A percentile compares a stretch with the other conserved stretches of the same genome.
Evolutionary conservation across 345 rosid species (phyloP).

Genomic region (Murraya paniculata): DNA sequence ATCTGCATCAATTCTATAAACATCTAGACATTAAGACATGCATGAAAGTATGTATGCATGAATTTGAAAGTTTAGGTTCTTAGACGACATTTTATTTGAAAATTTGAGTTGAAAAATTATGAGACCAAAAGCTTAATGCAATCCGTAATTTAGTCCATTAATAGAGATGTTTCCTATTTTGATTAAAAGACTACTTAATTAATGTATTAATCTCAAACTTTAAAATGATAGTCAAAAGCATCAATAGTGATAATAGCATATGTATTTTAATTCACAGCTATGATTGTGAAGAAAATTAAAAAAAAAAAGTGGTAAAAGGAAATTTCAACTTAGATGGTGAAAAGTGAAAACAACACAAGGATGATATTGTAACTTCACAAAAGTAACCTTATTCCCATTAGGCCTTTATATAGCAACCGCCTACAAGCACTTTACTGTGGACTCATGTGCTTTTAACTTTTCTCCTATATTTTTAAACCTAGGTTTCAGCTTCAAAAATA

Average conservation of each 20-base stretch:
- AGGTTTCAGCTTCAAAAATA: conserved; percentile 37
- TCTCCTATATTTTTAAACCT: conserved; percentile 25
- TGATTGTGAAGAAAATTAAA: not conserved
- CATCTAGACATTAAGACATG: not conserved
- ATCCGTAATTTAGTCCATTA: not conserved
- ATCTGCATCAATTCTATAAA: not conserved
- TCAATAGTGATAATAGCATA: not conserved
- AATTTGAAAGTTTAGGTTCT: not conserved
- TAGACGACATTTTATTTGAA: no score
- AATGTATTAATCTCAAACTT: not conserved
- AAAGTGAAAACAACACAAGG: conserved; percentile 18
- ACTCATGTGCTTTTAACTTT: conserved; percentile 23
- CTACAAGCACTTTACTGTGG: conserved; percentile 29
- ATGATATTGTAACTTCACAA: conserved; percentile 37
- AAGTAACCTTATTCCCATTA: conserved; percentile 37
- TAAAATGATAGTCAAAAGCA: not conserved
- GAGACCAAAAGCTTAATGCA: no score
- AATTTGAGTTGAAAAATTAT: no score
- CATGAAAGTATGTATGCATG: not conserved
- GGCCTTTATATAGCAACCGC: conserved; percentile 32
- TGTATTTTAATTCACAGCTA: not conserved
- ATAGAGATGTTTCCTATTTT: not conserved
- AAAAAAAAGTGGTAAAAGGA: not conserved
- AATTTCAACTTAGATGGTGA: conserved; percentile 7
- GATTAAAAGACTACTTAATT: not conserved